Base-by-base conservation (phyloP, 2,329 filamentous ascomycete genomes). In the Gaeumannomyces tritici region DNA sequence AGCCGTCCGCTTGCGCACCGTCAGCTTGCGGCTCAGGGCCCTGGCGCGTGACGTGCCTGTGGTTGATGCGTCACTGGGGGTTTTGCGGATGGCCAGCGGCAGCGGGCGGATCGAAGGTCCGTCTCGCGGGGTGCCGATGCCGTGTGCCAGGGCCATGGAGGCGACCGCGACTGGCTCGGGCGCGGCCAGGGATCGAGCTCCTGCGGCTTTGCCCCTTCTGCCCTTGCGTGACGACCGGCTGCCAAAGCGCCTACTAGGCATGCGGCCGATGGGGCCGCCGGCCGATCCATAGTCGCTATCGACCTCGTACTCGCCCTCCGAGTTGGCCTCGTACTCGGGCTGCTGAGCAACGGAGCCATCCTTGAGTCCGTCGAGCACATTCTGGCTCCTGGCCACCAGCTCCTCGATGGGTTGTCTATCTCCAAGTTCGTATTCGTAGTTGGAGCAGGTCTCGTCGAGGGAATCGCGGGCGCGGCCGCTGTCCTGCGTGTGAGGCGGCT, bases 211-310 rank as follows among this genome's bases (percentile, higher is more conserved):
- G 13, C 24, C 60, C 42, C 54, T 56, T 21, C 51, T 57, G 60
- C 54, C 55, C 33, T 13, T 61, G 51, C 60, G 26, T 12, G 55
- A 28, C 11, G 26, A 21, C 26, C 56, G 47, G 54, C 54, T 61
- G 29, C 60, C 60, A 57, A 61, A 57, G 21, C 60, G 54, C n/a
- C 60, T 61, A 55, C 60, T 61, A 21, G 54, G 54, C 51, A 28
- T 56, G 21, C 60, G 28, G 15, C 60, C 60, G 27, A 61, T 61
- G 31, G 60, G 54, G 18, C 31, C 54, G 4, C 28, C 27, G 4
- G 51, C n/a, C 4, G 51, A n/a, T 7, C 60, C 60, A 11, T 61
- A 61, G 60, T 61, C 60, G 54, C 60, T 61, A 5, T 58, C 56
- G n/a, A 29, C 15, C 56, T 33, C 55, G 28, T 56, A 56, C 27